Conservation (phyloP, 106 monocot genomes). For the Phalaenopsis aphrodite region DNA sequence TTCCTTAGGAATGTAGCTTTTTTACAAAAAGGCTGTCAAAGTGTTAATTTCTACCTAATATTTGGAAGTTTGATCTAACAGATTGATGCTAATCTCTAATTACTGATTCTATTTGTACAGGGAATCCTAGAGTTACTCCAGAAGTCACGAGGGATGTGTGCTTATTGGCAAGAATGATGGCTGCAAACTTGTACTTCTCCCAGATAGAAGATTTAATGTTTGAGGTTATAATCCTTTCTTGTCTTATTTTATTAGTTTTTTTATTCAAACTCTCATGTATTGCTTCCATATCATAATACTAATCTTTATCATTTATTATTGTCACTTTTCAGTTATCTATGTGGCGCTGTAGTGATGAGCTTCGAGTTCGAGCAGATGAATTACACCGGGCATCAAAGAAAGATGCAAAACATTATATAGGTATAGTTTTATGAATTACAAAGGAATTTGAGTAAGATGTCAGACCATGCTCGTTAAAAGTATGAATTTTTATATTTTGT, state of each 20-base stretch:
- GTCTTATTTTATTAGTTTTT: neutral
- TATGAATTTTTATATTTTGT: neutral
- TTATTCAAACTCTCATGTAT: neutral
- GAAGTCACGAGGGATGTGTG: constrained; percentile 99
- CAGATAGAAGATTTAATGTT: constrained; percentile 99
- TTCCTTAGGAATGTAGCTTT: neutral
- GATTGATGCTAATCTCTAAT: neutral
- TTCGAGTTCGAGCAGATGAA: constrained; percentile 56
- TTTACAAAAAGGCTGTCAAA: neutral
- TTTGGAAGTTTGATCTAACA: neutral
- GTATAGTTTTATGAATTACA: constrained; percentile 20
- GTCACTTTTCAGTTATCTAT: constrained; percentile 70
- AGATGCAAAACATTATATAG: constrained; percentile 94
- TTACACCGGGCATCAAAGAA: constrained; percentile 55
- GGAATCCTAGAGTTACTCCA: constrained; percentile 98
- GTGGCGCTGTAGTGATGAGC: constrained; percentile 95
- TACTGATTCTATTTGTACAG: constrained; percentile 20
- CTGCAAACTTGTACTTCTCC: constrained; percentile 90
- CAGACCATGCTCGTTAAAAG: neutral
- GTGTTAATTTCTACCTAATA: neutral
- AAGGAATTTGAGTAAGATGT: neutral
- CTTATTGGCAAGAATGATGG: constrained; percentile 97
- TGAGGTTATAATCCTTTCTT: constrained; percentile 41
- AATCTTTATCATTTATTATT: neutral
- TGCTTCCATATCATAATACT: neutral